phyloP scores from a whole-genome alignment of 352 stramenopile genomes.

The Globisporangium cylindrosporum region DNA sequence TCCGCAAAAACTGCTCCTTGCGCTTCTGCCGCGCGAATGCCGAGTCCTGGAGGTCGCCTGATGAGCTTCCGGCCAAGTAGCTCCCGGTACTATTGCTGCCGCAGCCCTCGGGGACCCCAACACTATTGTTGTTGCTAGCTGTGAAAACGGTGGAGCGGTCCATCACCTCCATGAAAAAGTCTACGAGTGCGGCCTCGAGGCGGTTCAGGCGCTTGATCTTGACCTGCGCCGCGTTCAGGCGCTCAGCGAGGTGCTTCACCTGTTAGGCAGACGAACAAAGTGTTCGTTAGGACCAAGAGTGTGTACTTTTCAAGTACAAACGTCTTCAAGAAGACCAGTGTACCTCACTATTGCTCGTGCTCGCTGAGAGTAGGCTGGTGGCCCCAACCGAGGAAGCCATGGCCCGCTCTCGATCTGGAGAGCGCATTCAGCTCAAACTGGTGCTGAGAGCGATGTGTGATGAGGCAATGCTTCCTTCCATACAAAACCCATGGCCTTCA shows the following conservation, averaged over 20 bases:
- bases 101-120: background rate
- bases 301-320: background rate
- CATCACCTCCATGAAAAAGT: constrained; percentile 76
- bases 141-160: constrained; percentile 20
- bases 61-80: background rate
- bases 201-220: constrained; percentile 62
- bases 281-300: background rate
- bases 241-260: constrained; percentile 60
- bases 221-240: constrained; percentile 58
- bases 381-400: background rate
- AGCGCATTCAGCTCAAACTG: background rate
- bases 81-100: constrained; percentile 8
- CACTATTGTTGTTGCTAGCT: background rate
- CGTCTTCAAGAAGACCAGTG: background rate
- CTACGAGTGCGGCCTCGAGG: constrained; percentile 60
- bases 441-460: no score
- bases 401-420: background rate
- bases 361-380: background rate
- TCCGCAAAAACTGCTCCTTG: constrained; percentile 55
- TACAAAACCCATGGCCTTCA: background rate
- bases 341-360: background rate
- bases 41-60: constrained; percentile 25
- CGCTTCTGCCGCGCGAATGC: constrained; percentile 42
- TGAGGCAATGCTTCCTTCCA: no score
- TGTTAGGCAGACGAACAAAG: constrained; percentile 11